Base-by-base conservation (phyloP, 768 basidiomycete genomes). In the Boletellus ananiceps region DNA sequence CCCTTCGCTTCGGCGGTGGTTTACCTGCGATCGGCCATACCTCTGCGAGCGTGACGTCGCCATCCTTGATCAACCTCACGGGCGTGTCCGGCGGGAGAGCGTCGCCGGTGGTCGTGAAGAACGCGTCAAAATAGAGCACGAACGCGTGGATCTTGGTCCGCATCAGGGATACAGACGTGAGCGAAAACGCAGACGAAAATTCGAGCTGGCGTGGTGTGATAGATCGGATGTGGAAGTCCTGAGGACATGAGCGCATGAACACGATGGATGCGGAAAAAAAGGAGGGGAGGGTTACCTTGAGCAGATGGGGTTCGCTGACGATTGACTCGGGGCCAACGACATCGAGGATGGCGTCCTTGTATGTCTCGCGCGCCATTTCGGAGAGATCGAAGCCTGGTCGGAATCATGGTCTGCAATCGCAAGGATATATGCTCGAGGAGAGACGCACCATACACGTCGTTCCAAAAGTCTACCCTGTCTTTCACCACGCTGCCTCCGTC, bases 71-170 rank as follows among this genome's bases (percentile, higher is more conserved):
- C 12, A 82, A 58, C 41, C 80, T 75, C 8, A 82, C 85, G 18
- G 77, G 60, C 0, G 77, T 76, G 31, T 71, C 71, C 0, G 78
- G 72, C 0, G 82, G 66, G 6, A 85, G 69, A 1, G 79, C 78
- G 37, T 71, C 71, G 79, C 85, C 25, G 67, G 73, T 37, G 53
- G 72, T 66, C 1, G 82, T 82, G 75, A 98, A 97, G 75, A 93
- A 97, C 0, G 88, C 86, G 69, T 98, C 95, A 61, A 98, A 98
- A 71, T 95, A 95, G 15, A 93, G 81, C 21, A 96, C 75, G 71
- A 98, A 83, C 6, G 88, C 77, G 62, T 82, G 82, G 37, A 88
- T 74, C 62, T 86, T 86, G 5, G 77, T 79, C 31, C 81, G 77
- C 53, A 78, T 78, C 11, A 74, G 70, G 2, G 77, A 73, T 1